phyloP scores from a whole-genome alignment of 768 basidiomycete species.

The Termitomyces sp. region DNA sequence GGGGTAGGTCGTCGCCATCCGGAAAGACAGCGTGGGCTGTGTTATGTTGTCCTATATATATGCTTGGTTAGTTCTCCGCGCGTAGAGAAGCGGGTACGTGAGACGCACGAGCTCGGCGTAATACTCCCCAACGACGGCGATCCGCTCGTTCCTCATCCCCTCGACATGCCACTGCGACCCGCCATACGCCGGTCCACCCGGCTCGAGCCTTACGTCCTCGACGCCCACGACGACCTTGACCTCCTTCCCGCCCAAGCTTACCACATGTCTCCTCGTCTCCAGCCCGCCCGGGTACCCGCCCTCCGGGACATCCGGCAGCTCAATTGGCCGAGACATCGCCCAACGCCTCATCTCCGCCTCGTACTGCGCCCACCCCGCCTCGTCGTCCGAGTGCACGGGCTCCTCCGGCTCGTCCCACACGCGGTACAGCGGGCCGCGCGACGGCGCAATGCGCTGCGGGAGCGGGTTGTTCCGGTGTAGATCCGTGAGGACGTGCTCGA shows the following conservation, averaged over 20 bases:
- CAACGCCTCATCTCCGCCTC: constrained; percentile 38
- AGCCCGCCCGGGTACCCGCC: constrained; percentile 42
- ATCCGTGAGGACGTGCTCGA: constrained; percentile 49
- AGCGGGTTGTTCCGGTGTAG: constrained; percentile 45
- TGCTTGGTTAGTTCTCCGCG: background rate
- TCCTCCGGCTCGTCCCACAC: constrained; percentile 45
- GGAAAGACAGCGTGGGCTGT: constrained; percentile 32
- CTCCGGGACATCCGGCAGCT: constrained; percentile 39
- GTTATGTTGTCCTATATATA: constrained; percentile 37
- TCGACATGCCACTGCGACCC: constrained; percentile 44
- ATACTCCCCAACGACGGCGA: constrained; percentile 42
- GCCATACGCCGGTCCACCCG: constrained; percentile 25
- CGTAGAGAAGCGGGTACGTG: background rate
- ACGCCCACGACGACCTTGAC: constrained; percentile 40
- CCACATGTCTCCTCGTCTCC: constrained; percentile 33
- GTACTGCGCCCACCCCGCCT: constrained; percentile 40
- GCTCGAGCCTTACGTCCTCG: constrained; percentile 32
- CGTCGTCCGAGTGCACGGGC: constrained; percentile 45
- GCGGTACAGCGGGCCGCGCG: constrained; percentile 28
- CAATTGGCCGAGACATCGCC: constrained; percentile 37
- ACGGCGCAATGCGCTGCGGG: constrained; percentile 34
- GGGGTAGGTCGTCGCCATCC: constrained; percentile 49
- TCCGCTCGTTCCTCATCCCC: constrained; percentile 48
- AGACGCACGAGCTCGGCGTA: constrained; percentile 33
- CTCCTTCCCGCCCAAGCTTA: constrained; percentile 31